Evolutionary conservation across 176 grass and related monocot species (phyloP).

Genomic region (Lolium rigidum): DNA sequence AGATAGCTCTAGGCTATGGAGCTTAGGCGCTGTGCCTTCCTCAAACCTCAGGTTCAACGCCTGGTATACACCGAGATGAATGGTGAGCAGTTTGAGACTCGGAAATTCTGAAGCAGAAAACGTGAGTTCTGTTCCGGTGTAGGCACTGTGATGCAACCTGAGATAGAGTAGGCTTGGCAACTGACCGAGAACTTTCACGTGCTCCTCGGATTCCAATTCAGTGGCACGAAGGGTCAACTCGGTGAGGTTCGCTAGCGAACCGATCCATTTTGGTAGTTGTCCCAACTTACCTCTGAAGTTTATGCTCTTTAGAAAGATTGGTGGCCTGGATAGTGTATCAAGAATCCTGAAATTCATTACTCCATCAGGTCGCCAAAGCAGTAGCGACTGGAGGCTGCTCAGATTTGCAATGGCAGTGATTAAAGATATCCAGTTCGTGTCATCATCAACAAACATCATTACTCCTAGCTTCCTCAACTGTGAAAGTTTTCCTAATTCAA

Average conservation of each 20-base stretch:
- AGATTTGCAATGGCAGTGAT: conserved; percentile 25
- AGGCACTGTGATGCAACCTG: conserved; percentile 43
- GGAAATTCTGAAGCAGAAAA: conserved; percentile 35
- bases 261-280: conserved; percentile 36
- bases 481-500: conserved; percentile 34
- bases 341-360: conserved; percentile 34
- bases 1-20: conserved; percentile 43
- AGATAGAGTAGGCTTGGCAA: conserved; percentile 46
- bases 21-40: conserved; percentile 23
- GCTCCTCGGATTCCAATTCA: conserved; percentile 3
- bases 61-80: conserved; percentile 4
- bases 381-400: conserved; percentile 19
- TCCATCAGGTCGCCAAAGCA: conserved; percentile 45
- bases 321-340: conserved; percentile 45
- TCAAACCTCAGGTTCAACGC: conserved; percentile 20
- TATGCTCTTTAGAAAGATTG: conserved; percentile 42
- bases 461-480: conserved; percentile 47
- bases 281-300: conserved; percentile 34
- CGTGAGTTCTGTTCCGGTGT: conserved; percentile 12
- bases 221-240: conserved; percentile 50
- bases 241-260: conserved; percentile 12
- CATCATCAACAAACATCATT: conserved; percentile 57
- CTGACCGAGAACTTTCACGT: conserved; percentile 18
- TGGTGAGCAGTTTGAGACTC: conserved; percentile 38
- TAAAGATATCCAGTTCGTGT: conserved; percentile 43